These are phyloP conservation scores for Urtica urens DNA, from an alignment of 306 rosid species.

Conservation along the genomic window DNA sequence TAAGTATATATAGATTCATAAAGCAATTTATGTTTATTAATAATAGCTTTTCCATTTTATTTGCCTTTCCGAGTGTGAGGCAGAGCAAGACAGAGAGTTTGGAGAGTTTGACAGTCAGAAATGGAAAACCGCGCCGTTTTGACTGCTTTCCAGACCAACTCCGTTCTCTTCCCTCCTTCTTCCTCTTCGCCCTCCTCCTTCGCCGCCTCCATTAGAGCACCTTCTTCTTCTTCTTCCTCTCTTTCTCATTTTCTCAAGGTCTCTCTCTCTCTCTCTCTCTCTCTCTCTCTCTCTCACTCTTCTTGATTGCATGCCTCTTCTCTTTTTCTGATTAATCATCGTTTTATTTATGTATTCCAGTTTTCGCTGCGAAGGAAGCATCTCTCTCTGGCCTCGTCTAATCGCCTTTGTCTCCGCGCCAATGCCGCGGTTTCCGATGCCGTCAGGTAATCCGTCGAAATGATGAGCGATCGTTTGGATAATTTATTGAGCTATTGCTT, in stretches of 20 bases:
- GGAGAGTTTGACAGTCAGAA: background rate
- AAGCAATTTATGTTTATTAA: too few species aligned
- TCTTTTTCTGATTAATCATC: background rate
- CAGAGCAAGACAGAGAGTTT: background rate
- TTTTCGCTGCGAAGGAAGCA: conserved; percentile 41
- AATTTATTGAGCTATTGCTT: background rate
- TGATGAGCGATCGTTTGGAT: background rate
- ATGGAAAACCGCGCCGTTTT: conserved; percentile 71
- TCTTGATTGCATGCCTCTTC: background rate
- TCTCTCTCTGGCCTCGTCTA: conserved; percentile 28
- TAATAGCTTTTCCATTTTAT: too few species aligned
- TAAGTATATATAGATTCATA: too few species aligned
- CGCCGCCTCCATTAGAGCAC: conserved; percentile 6
- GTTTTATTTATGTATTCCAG: background rate
- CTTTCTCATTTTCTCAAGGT: conserved; percentile 42
- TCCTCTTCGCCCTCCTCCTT: conserved; percentile 15
- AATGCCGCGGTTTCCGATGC: conserved; percentile 32
- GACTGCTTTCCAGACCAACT: conserved; percentile 24
- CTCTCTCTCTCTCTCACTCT: background rate
- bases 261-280: conserved; percentile 4
- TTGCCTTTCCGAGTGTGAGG: background rate
- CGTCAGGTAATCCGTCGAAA: too few species aligned
- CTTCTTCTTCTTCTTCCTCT: conserved; percentile 8
- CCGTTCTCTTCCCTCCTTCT: conserved; percentile 32
- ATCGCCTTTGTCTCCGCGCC: conserved; percentile 27